Evolutionary conservation across 768 basidiomycete genomes (phyloP).

Genomic region (Harrya chromipes): DNA sequence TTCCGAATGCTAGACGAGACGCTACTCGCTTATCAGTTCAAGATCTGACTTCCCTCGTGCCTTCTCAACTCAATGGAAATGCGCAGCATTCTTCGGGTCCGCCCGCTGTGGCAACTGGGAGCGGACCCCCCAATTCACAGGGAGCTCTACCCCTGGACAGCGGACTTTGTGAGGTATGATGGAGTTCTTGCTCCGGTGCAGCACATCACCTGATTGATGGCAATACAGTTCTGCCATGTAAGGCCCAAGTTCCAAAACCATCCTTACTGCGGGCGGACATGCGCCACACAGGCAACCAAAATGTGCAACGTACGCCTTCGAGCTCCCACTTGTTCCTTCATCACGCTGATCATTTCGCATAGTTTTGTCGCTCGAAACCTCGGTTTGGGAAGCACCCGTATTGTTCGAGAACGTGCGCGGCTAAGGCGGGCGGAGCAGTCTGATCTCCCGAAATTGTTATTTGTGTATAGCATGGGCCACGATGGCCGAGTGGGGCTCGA

Average conservation of each 20-base stretch:
- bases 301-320: conserved; percentile 25
- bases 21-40: conserved; percentile 31
- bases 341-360: conserved; percentile 6
- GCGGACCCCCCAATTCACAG: not conserved
- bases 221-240: conserved; percentile 46
- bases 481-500: not conserved
- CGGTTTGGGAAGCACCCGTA: conserved; percentile 34
- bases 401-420: conserved; percentile 33
- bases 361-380: conserved; percentile 31
- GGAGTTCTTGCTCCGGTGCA: not conserved
- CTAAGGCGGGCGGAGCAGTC: conserved; percentile 17
- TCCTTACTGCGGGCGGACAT: conserved; percentile 64
- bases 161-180: conserved; percentile 31
- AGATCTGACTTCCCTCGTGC: conserved; percentile 27
- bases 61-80: conserved; percentile 3
- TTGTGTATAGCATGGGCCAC: not conserved
- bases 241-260: conserved; percentile 58
- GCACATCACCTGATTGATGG: conserved; percentile 7
- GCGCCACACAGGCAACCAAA: conserved; percentile 45
- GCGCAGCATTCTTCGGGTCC: conserved; percentile 7
- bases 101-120: conserved; percentile 1
- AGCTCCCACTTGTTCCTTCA: not conserved
- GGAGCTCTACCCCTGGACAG: conserved; percentile 4
- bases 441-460: conserved; percentile 1
- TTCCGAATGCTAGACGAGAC: conserved; percentile 29